Evolutionary conservation across 139 green algal species (phyloP), one percentile per base, ranked within the genome.

Genomic region (Chlamydomonas schloesseri): DNA sequence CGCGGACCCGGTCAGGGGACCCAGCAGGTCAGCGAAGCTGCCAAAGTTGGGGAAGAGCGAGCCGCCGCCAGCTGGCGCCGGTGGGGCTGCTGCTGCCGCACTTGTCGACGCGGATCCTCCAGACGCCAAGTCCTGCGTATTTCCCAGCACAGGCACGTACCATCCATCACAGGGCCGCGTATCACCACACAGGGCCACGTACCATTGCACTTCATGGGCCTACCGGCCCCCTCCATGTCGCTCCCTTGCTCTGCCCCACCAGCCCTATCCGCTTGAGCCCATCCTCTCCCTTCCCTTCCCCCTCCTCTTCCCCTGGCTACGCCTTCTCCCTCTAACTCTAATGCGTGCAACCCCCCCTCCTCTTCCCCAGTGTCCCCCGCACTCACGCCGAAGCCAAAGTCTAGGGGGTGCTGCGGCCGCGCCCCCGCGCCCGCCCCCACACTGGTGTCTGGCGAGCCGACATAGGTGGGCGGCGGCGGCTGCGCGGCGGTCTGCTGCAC

Each of bases 1-100:
- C 0, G 11, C 18, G 0, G 31, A 17, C 31, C n/a, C 18, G 28
- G 17, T 10, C 29, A 64, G 33, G 10, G 57, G 34, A 14, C 75
- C 47, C 3, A 83, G 60, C 2, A 84, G 42, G 65, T 84, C 78
- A 23, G 78, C 68, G 78, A 84, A 84, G 64, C 34, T 64, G 28
- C 78, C 78, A 4, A 84, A 18, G 15, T n/a, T 34, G 46, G 46
- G 64, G 64, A 74, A 74, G 37, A 60, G 18, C 55, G 55, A 24
- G 36, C 21, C 37, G 62, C 62, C 62, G 62, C 62, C 28, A n/a
- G 62, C 20, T 36, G 36, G 36, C 28, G 55, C 73, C 31, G 73
- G 47, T 34, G 73, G 50, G 29, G 73, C 50, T 50, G 34, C 4
- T 42, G 26, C 71, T 18, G 46, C 71, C 0, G 46, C 31, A 50